phyloP scores from a whole-genome alignment of 2,329 filamentous ascomycete genomes.

The Parascedosporium putredinis region DNA sequence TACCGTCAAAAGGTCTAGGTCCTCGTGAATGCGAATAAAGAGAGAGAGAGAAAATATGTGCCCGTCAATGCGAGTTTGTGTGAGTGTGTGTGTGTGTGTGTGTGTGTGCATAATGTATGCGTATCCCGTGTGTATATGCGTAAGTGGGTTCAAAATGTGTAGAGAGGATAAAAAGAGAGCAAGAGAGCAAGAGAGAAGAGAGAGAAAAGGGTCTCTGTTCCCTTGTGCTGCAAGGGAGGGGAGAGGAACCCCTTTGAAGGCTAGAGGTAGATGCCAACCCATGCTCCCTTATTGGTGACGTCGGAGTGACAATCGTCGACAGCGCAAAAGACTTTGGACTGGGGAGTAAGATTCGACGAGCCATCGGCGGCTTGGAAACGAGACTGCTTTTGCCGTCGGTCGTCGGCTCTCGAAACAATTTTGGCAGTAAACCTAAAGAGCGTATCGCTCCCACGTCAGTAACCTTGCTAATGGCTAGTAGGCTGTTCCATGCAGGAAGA shows the following conservation, averaged over 20 bases:
- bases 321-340: slow-evolving; percentile 35
- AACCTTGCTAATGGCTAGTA: too few relatives aligned
- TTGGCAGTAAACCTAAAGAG: slow-evolving; percentile 56
- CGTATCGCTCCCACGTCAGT: too few relatives aligned
- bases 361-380: slow-evolving; percentile 10
- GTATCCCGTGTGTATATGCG: too few relatives aligned
- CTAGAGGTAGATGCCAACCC: slow-evolving; percentile 52
- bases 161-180: too few relatives aligned
- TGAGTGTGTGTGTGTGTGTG: too few relatives aligned
- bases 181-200: too few relatives aligned
- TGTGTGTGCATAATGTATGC: too few relatives aligned
- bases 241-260: too few relatives aligned
- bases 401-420: slow-evolving; percentile 49
- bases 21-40: background rate
- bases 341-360: background rate
- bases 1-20: slow-evolving; percentile 23
- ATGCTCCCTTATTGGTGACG: slow-evolving; percentile 41
- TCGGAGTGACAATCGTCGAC: slow-evolving; percentile 47
- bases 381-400: slow-evolving; percentile 21
- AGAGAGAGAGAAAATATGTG: background rate
- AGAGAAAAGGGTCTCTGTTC: too few relatives aligned
- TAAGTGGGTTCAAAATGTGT: too few relatives aligned
- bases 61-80: too few relatives aligned
- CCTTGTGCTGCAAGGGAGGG: too few relatives aligned
- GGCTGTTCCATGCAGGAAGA: background rate